Conservation (phyloP, 2,329 filamentous ascomycete genomes). For the Zopfia rhizophila region DNA sequence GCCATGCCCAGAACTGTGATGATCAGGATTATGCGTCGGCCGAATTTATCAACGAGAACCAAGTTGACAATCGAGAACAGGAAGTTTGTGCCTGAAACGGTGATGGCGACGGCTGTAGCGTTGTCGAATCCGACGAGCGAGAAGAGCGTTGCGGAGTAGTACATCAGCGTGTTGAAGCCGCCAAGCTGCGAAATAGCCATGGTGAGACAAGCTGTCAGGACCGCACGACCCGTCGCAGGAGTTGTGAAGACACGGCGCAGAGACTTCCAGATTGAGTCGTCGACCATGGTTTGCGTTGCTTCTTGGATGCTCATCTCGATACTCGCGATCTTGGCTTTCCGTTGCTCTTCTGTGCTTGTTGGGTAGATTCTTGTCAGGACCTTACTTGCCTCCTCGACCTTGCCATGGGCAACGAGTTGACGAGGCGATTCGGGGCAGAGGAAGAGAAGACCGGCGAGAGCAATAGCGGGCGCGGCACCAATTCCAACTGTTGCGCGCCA, state of each 20-base stretch:
- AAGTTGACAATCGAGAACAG: conserved; percentile 81
- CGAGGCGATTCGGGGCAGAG: conserved; percentile 51
- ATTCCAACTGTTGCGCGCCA: conserved; percentile 52
- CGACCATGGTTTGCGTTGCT: conserved; percentile 40
- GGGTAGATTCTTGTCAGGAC: conserved; percentile 49
- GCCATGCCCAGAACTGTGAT: conserved; percentile 72
- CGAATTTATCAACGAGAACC: conserved; percentile 80
- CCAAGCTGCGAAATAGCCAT: conserved; percentile 50
- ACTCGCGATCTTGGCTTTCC: conserved; percentile 36
- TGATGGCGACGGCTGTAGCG: conserved; percentile 82
- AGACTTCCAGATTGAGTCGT: conserved; percentile 44
- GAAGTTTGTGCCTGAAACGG: conserved; percentile 85
- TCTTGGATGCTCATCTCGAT: conserved; percentile 47
- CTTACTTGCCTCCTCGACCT: conserved; percentile 40
- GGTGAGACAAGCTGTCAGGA: conserved; percentile 48
- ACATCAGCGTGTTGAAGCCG: conserved; percentile 82
- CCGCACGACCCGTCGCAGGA: conserved; percentile 45
- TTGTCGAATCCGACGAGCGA: conserved; percentile 77
- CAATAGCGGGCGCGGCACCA: conserved; percentile 48
- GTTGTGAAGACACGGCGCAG: conserved; percentile 47
- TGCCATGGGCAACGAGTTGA: conserved; percentile 50
- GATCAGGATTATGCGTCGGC: conserved; percentile 73
- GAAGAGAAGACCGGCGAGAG: conserved; percentile 46
- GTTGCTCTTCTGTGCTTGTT: conserved; percentile 36
- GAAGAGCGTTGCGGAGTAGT: conserved; percentile 63